These are phyloP conservation scores for Eustoma russellianum DNA, from an alignment of 257 asterid genomes.

Conservation along the genomic window DNA sequence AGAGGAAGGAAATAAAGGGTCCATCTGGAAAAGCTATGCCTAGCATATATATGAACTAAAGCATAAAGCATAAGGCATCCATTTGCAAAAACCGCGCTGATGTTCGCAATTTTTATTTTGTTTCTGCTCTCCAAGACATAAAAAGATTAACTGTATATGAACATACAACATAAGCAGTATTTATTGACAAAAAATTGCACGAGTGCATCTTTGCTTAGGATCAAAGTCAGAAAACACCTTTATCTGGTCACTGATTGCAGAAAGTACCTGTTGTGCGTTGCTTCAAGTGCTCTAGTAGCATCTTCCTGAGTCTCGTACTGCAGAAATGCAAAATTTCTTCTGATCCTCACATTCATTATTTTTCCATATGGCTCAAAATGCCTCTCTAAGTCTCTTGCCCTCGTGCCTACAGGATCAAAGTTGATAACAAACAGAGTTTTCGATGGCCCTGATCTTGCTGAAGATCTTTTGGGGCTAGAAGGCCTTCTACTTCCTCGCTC, in stretches of 20 bases:
- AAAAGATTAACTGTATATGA: neutral
- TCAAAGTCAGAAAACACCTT: neutral
- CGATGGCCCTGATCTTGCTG: conserved; percentile 63
- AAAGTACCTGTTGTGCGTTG: conserved; percentile 59
- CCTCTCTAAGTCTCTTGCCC: conserved; percentile 74
- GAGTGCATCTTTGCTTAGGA: neutral
- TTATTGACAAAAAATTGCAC: neutral
- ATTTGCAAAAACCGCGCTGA: no score
- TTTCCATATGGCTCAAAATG: conserved; percentile 76
- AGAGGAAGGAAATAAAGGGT: no score
- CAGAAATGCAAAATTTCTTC: conserved; percentile 85
- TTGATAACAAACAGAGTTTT: conserved; percentile 79
- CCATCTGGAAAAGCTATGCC: no score
- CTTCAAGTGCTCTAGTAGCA: conserved; percentile 77
- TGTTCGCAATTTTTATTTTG: neutral
- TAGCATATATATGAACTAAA: no score
- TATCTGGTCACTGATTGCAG: no score
- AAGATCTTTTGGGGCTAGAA: conserved; percentile 54
- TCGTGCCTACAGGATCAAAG: conserved; percentile 75
- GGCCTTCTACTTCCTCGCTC: conserved; percentile 79
- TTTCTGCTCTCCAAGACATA: neutral
- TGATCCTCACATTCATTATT: conserved; percentile 66
- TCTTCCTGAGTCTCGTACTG: conserved; percentile 74
- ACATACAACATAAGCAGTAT: neutral
- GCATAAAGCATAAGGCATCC: no score